Evolutionary conservation across 164 flowering plant species (phyloP), one percentile per base, ranked within the genome.

Genomic region (Echeveria elegans): DNA sequence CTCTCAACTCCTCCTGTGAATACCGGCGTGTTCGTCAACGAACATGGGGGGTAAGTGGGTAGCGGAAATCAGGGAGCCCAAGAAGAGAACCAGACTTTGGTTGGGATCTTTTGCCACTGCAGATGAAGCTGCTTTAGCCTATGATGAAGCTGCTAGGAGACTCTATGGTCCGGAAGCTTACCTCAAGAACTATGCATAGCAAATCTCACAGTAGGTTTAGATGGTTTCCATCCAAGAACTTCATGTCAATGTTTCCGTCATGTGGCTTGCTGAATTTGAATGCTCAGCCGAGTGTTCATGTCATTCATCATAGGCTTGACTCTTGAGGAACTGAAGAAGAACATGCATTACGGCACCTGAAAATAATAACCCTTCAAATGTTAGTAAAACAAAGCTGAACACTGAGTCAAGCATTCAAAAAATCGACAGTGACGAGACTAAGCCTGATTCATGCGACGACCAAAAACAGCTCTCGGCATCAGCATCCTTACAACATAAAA

Each of bases 21-120:
- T 94, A 91, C 58, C 80, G 96, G 14, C 96, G 97, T 2, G 98
- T 94, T 34, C 71, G 98, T 28, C 98, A 94, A 72, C 76, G 98
- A 36, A 94, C 98, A 0, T 94, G 97, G 97, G 98, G 98, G 9
- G n/a, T n/a, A 94, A 94, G 78, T 94, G 98, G 98, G 97, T 94
- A 32, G 98, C 98, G 0, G 98, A 94, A 68, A 94, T 91, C 62
- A 80, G 99, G 67, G 97, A 94, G 72, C 97, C 97, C 31, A 94
- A 87, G 89, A 94, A 91, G 78, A 77, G 99, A 70, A 86, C 89
- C 43, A 72, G 99, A 41, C 92, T 94, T 62, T 94, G 99, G 99
- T 53, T 94, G 63, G 97, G 99, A 45, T 91, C 96, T 38, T 94
- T 86, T 61, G 83, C 97, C 30, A 94, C 97, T 0, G 96, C 99